phyloP scores from a whole-genome alignment of 1,284 basidiomycete species.

The Fistulina hepatica region DNA sequence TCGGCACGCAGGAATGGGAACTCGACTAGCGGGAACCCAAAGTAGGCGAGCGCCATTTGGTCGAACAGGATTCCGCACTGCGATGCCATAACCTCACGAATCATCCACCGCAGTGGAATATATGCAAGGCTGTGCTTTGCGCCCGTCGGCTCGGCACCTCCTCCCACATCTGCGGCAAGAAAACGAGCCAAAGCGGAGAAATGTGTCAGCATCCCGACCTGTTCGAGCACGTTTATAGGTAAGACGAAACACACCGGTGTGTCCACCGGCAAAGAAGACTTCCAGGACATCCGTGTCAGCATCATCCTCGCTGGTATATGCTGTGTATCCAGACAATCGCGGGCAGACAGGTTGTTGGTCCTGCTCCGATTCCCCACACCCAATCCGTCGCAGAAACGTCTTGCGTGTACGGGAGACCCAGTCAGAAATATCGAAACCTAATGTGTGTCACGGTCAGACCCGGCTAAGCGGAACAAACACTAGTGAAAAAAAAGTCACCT shows the following conservation, averaged over 20 bases:
- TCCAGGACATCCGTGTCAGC: conserved; percentile 27
- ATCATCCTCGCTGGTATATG: no score
- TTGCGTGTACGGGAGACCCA: no score
- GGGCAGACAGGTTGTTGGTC: no score
- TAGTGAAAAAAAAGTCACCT: no score
- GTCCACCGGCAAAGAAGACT: conserved; percentile 40
- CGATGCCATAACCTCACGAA: conserved; percentile 35
- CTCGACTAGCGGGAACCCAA: conserved; percentile 19
- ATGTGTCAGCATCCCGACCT: not conserved
- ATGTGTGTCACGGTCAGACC: no score
- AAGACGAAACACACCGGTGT: conserved; percentile 26
- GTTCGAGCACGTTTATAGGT: not conserved
- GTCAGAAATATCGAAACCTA: no score
- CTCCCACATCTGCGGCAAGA: conserved; percentile 40
- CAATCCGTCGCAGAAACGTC: no score
- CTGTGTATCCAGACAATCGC: no score
- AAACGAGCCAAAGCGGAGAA: conserved; percentile 2
- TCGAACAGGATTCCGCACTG: conserved; percentile 38
- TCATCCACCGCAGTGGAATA: conserved; percentile 51
- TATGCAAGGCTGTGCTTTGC: conserved; percentile 31
- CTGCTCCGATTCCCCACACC: no score
- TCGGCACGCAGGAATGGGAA: not conserved
- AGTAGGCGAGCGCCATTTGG: conserved; percentile 24
- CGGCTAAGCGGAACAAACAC: no score
- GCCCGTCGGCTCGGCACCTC: conserved; percentile 32